Evolutionary conservation across 768 basidiomycete species (phyloP), one percentile per base, ranked within the genome.

Genomic region (Xerocomus spinulosus): DNA sequence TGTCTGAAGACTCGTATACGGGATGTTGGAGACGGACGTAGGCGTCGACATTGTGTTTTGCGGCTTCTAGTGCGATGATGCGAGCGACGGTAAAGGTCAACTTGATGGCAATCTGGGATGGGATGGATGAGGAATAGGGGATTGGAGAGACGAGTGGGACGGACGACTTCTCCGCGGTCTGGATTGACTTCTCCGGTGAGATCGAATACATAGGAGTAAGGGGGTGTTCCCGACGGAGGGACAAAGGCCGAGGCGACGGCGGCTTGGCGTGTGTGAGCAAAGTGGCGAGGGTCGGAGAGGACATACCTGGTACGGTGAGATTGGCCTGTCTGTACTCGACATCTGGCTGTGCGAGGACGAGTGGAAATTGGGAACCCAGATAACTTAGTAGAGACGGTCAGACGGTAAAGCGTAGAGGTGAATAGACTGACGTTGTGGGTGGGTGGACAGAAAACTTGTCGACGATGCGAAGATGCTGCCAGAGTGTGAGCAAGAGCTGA

Each of bases 241-340:
- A 87, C 83, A 54, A 89, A 92, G 26, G 74, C 73, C 17, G 82
- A 73, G 33, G 79, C 70, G 43, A 93, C 82, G 18, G 78, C 80
- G 30, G 80, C 89, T 91, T 32, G 51, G 44, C 17, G 43, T 34
- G 13, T 8, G 44, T 39, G n/a, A 46, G 46, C 37, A 48, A 41
- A 37, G 9, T 38, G 18, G 10, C 26, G 6, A 28, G 38, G 41
- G 18, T n/a, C n/a, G 20, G 1, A 5, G 41, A 42, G 13, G 26
- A 69, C 83, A 49, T 60, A 89, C 89, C 61, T 25, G 83, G 67
- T 42, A 87, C 76, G 25, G 85, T 89, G 47, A 93, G 68, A 63
- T 93, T 93, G 24, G 78, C 82, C 62, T 93, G 91, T 40, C 76
- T 78, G 59, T 93, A 93, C 66, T 91, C 85, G 17, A 92, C 83